These are phyloP conservation scores for Amanita rimosa DNA, from an alignment of 768 basidiomycete species.

Conservation along the genomic window DNA sequence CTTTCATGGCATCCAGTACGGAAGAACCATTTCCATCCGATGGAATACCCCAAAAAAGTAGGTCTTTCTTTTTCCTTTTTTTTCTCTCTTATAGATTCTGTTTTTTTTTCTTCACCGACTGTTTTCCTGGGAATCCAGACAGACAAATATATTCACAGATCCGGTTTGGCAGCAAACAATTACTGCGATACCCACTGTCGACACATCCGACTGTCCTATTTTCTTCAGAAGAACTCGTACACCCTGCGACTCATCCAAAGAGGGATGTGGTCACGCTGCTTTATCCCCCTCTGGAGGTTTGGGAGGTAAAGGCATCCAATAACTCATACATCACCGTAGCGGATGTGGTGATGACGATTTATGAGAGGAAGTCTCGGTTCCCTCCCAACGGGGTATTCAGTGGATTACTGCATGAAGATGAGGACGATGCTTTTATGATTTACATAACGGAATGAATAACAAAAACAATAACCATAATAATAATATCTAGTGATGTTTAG, in stretches of 20 bases:
- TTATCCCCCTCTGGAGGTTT: background rate
- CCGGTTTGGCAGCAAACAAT: background rate
- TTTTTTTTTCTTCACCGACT: too few species aligned
- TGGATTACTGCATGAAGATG: background rate
- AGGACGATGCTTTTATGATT: background rate
- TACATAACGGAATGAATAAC: background rate
- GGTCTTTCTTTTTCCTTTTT: background rate
- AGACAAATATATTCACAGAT: background rate
- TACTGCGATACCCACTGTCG: background rate
- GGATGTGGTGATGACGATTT: background rate
- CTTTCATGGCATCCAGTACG: too few species aligned
- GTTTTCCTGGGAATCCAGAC: background rate
- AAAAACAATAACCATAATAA: too few species aligned
- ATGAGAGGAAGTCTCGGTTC: background rate
- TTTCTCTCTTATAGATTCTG: background rate
- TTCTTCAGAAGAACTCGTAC: background rate
- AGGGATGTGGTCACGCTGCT: background rate
- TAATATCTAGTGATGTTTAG: background rate
- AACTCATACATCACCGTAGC: background rate
- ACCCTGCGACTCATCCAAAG: background rate
- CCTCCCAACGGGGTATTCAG: background rate
- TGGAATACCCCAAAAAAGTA: too few species aligned
- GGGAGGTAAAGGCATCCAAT: background rate
- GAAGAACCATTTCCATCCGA: too few species aligned
- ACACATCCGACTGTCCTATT: background rate